A percentile compares a stretch with the other conserved stretches of the same genome.
phyloP scores from a whole-genome alignment of 2,329 filamentous ascomycete genomes.

The Ceratocystis destructans region DNA sequence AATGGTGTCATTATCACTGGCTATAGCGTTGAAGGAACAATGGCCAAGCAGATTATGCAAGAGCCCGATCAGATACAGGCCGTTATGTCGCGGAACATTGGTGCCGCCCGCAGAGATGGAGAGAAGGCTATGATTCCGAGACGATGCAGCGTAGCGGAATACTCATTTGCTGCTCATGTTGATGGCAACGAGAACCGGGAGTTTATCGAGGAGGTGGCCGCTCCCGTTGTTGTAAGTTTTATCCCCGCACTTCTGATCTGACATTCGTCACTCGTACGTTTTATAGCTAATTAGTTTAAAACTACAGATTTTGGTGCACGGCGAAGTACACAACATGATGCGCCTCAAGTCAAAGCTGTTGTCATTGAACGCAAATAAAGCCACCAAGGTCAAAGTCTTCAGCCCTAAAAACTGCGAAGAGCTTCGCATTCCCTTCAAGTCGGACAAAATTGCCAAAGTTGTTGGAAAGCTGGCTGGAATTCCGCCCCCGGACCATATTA shows the following conservation, averaged over 20 bases:
- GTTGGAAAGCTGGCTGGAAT: constrained; percentile 84
- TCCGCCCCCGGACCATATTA: constrained; percentile 44
- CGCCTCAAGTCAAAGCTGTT: constrained; percentile 87
- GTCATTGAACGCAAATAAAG: constrained; percentile 74
- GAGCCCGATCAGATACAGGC: constrained; percentile 92
- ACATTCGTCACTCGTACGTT: not conserved
- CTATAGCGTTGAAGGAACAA: constrained; percentile 96
- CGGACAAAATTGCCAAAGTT: constrained; percentile 90
- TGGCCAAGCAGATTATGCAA: constrained; percentile 90
- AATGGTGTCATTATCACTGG: constrained; percentile 98
- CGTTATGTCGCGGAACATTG: constrained; percentile 66
- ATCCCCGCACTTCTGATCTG: not conserved
- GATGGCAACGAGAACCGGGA: constrained; percentile 91
- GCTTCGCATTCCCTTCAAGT: constrained; percentile 84
- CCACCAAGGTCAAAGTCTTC: constrained; percentile 76
- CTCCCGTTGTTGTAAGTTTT: constrained; percentile 77
- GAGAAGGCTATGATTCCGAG: constrained; percentile 86
- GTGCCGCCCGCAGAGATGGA: constrained; percentile 53
- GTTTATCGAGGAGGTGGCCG: constrained; percentile 87
- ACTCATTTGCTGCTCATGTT: constrained; percentile 91
- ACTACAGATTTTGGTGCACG: constrained; percentile 62
- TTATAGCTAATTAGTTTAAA: not conserved
- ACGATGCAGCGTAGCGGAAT: constrained; percentile 84
- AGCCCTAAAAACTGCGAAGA: constrained; percentile 92
- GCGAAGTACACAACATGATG: constrained; percentile 97